Percentiles rank a stretch among this genome's conserved stretches.
Evolutionary conservation across 1,284 basidiomycete genomes (phyloP).

Genomic region (Rhodotorula sp.): DNA sequence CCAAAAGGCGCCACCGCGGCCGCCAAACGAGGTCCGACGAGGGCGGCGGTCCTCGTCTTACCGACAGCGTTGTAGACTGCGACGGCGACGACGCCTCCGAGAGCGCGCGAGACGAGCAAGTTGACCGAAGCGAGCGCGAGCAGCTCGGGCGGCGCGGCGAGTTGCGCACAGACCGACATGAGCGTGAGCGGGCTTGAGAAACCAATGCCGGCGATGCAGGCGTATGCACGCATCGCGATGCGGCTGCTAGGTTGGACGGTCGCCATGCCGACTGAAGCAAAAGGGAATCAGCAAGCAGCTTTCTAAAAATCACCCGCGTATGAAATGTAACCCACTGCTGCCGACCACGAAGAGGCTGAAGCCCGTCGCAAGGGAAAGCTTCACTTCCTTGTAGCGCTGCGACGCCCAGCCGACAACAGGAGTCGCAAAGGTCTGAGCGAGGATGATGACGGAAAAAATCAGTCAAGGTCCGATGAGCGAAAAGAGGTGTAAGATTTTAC

Average conservation of each 20-base stretch:
- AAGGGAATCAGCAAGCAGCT: neutral
- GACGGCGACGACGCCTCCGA: slow-evolving; percentile 8
- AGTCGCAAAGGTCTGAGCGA: neutral
- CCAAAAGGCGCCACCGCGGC: neutral
- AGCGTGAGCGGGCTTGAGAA: slow-evolving; percentile 5
- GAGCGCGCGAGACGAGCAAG: slow-evolving; percentile 6
- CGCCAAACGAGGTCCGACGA: neutral
- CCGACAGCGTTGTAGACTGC: slow-evolving; percentile 3
- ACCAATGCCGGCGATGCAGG: neutral
- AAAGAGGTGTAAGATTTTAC: neutral
- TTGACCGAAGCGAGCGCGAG: slow-evolving; percentile 9
- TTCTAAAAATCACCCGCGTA: neutral
- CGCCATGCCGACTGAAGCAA: slow-evolving; percentile 2
- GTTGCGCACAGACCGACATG: slow-evolving; percentile 6
- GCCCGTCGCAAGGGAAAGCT: neutral
- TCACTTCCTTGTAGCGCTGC: neutral
- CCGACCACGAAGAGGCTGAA: neutral
- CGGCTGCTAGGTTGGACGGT: slow-evolving; percentile 1
- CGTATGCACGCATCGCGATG: slow-evolving; percentile 1
- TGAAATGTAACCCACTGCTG: neutral
- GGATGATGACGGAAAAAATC: no score
- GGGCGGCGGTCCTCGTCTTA: neutral
- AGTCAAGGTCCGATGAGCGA: no score
- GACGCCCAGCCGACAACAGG: neutral
- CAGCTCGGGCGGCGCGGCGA: slow-evolving; percentile 1